Percentiles rank a stretch among this genome's conserved stretches.
These are phyloP conservation scores for Flaveria floridana DNA, from an alignment of 140 eudicot genomes.

Conservation along the genomic window DNA sequence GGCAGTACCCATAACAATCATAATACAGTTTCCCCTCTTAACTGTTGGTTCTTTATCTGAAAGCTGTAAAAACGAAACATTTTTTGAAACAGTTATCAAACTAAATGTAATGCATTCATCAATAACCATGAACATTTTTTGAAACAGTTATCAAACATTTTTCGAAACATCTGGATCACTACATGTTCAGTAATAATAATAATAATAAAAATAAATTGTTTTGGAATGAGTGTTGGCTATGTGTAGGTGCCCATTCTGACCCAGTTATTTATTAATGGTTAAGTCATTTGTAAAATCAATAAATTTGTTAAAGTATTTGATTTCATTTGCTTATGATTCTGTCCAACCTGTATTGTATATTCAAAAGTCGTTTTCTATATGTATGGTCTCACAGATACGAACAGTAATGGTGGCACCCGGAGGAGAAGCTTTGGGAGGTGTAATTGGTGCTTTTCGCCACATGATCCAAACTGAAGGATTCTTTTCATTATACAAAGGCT, in stretches of 20 bases:
- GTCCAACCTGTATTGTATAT: no score
- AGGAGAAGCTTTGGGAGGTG: constrained; percentile 85
- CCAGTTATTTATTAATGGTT: not conserved
- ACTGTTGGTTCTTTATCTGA: not conserved
- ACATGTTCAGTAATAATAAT: no score
- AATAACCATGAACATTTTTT: no score
- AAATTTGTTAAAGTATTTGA: no score
- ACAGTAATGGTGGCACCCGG: constrained; percentile 97
- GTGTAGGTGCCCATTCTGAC: not conserved
- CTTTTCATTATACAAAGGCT: constrained; percentile 85
- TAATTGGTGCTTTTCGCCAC: constrained; percentile 72
- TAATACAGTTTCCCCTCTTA: not conserved
- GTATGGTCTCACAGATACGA: constrained; percentile 55
- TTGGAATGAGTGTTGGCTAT: constrained; percentile 28
- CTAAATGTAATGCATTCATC: not conserved
- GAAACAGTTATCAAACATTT: no score
- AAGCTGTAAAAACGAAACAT: not conserved
- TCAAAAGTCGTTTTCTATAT: not conserved
- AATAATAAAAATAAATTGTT: no score
- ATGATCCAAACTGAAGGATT: constrained; percentile 89
- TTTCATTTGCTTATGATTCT: not conserved
- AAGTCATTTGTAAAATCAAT: no score
- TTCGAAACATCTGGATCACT: no score
- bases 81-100: not conserved
- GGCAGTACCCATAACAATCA: no score